phyloP scores from a whole-genome alignment of 495 filamentous ascomycete species.

The Paragyromitra xinjiangensis region DNA sequence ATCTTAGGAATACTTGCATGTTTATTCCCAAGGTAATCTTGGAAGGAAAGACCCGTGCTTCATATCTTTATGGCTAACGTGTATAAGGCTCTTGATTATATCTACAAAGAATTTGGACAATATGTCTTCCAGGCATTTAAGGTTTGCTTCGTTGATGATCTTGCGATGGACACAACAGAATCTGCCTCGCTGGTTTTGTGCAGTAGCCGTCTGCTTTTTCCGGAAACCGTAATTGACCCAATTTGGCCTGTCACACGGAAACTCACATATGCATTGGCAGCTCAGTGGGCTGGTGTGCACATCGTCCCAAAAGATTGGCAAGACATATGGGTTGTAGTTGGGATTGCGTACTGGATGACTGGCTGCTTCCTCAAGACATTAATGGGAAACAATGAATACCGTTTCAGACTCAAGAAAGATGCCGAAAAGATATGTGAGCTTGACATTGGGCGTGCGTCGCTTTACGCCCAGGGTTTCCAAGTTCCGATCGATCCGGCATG shows the following conservation, averaged over 20 bases:
- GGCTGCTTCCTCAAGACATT: conserved; percentile 87
- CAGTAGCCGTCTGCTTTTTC: conserved; percentile 84
- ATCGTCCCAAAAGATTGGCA: conserved; percentile 78
- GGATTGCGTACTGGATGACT: conserved; percentile 91
- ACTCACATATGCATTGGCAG: conserved; percentile 84
- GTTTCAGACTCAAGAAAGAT: conserved; percentile 86
- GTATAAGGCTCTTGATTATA: conserved; percentile 76
- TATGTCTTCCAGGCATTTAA: conserved; percentile 84
- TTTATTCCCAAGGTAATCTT: conserved; percentile 67
- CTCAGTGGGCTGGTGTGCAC: conserved; percentile 91
- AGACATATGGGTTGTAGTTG: conserved; percentile 93
- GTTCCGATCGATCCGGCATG: conserved; percentile 82
- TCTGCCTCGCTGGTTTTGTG: conserved; percentile 87
- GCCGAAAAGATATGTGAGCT: conserved; percentile 81
- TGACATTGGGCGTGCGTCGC: conserved; percentile 82
- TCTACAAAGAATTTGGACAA: conserved; percentile 81
- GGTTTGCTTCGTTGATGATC: conserved; percentile 91
- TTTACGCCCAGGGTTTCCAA: conserved; percentile 79
- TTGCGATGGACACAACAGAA: conserved; percentile 73
- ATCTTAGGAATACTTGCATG: conserved; percentile 84
- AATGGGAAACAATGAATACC: conserved; percentile 92
- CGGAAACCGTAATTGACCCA: conserved; percentile 80
- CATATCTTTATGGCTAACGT: conserved; percentile 26
- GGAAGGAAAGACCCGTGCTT: background rate
- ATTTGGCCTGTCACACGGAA: conserved; percentile 79